Percentiles rank a stretch among this genome's conserved stretches.
Evolutionary conservation across 352 stramenopile genomes (phyloP).

Genomic region (Globisporangium polare): DNA sequence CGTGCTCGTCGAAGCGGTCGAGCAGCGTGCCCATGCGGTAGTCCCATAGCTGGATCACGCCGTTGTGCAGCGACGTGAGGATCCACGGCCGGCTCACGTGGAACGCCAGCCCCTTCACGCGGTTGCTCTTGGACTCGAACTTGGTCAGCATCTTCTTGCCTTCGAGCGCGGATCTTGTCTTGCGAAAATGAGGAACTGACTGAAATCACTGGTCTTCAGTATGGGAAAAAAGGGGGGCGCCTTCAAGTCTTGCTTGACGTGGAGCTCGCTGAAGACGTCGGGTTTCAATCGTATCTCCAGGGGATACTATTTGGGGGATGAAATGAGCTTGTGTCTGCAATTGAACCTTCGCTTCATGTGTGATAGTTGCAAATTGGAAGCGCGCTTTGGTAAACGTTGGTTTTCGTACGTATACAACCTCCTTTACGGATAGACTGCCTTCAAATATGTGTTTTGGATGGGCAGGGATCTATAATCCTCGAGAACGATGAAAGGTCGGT

Average conservation of each 20-base stretch:
- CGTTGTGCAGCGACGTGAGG: slow-evolving; percentile 99
- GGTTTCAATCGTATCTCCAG: no score
- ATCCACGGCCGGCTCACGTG: slow-evolving; percentile 98
- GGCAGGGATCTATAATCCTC: no score
- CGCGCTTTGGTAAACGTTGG: no score
- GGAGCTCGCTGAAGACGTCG: neutral
- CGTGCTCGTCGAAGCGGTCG: slow-evolving; percentile 99
- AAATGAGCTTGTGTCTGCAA: slow-evolving; percentile 5
- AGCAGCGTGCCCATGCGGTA: slow-evolving; percentile 99
- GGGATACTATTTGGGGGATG: no score
- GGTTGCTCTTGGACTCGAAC: slow-evolving; percentile 99
- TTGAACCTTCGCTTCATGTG: neutral
- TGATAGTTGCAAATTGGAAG: neutral
- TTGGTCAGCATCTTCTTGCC: slow-evolving; percentile 94
- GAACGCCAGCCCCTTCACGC: slow-evolving; percentile 99
- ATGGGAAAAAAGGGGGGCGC: neutral
- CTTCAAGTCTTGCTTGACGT: neutral
- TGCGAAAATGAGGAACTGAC: slow-evolving; percentile 1
- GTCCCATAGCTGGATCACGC: slow-evolving; percentile 97
- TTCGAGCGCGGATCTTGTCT: neutral
- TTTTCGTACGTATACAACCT: no score
- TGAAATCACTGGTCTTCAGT: slow-evolving; percentile 1
- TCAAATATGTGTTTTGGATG: no score
- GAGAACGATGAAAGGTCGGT: no score
- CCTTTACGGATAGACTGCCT: no score